Evolutionary conservation across 352 stramenopile species (phyloP), one percentile per base, ranked within the genome.

Genomic region (Globisporangium barbulae): DNA sequence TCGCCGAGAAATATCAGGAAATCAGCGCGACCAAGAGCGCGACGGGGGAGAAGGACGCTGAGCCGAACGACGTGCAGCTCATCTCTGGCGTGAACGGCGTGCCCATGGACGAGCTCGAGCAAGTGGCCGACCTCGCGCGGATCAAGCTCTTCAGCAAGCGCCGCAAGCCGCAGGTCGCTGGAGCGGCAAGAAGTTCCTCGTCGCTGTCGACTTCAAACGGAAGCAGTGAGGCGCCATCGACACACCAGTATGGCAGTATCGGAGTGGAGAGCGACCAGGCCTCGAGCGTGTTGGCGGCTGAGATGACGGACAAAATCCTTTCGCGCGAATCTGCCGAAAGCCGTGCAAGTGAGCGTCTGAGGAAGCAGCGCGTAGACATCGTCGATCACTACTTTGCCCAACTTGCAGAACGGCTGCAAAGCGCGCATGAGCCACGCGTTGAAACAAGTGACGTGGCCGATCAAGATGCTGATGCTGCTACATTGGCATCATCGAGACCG

Each of bases 1-100:
- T 90, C 31, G 57, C 68, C 25, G 82, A 91, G 53, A 89, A 89
- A 48, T 87, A 78, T 37, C 74, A 89, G 56, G 82, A 91, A 47
- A 60, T 80, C 1, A 30, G 37, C 13, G 54, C 49, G 28, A 39
- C 4, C 10, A 59, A 39, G 17, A 49, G 22, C 21, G 58, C 21
- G 45, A 73, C 30, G 41, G 66, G 74, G 31, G 50, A 65, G 44
- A 69, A 79, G 39, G 60, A 66, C 15, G 21, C 19, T 30, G 70
- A 74, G n/a, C 74, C 71, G 13, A 49, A 17, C 50, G 63, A 48
- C 15, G 30, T 15, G 13, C 48, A 44, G 30, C 12, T 69, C 19
- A 63, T 70, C 45, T 89, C 78, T 9, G 82, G 78, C 15, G 60
- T 71, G 41, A 72, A 90, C 33, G 81, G 89, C 52, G 71, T 75